Base-by-base conservation (phyloP, 164 flowering plant genomes). In the Annona cherimola region DNA sequence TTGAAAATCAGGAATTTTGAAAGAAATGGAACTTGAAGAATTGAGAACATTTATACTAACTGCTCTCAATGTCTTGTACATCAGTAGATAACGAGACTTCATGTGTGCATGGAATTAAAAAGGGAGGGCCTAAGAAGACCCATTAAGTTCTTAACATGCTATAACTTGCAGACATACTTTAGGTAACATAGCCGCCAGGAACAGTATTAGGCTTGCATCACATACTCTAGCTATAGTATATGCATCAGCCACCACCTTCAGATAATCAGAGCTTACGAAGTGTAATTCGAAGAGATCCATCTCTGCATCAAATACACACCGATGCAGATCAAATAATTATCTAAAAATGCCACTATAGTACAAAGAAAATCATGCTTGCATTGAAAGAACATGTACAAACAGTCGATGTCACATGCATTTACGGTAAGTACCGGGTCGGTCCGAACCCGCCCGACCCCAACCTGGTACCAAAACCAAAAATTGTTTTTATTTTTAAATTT, bases 201-300 rank as follows among this genome's bases (percentile, higher is more conserved):
- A 50, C 14, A 50, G 57, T 9, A 12, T 50, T 26, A 26, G 35
- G 35, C 35, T 26, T 26, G 35, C 35, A 26, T 26, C 35, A 26
- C 35, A 26, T 26, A 26, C 35, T 26, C 35, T 26, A 26, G 14
- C 14, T 50, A 11, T 5, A 2, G 3, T 50, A 50, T 50, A 50
- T 50, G 57, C 57, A 64, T 41, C 67, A 9, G 40, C 43, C 67
- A 41, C 43, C 20, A 11, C 45, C 44, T 16, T 64, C 44, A 11
- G 5, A 68, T 46, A 2, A 26, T 71, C 74, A 71, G 68, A 71
- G 59, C 40, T 71, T 71, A 16, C 68, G 74, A 46, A 71, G 74
- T 43, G 35, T 71, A 44, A 71, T 63, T 63, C 63, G 74, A 45
- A 71, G 74, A 35, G 63, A 71, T 14, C 74, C 74, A 46, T 71